Evolutionary conservation across 106 monocot genomes (phyloP), one percentile per base, ranked within the genome.

Genomic region (Xerophyta viscosa): DNA sequence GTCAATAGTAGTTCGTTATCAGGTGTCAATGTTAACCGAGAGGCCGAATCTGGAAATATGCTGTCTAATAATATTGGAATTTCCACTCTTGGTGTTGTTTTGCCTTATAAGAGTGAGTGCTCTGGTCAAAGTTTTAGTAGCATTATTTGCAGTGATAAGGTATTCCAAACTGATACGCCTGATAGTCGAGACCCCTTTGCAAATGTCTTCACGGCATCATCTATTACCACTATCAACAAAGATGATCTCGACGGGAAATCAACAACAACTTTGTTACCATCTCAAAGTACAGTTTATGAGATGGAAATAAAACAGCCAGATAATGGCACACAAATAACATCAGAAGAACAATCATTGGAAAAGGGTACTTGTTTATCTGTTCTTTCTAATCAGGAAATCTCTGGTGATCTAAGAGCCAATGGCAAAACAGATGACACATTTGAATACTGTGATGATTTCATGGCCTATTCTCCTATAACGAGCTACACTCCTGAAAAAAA

Each of bases 131-230:
- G 25, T 13, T 3, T 6, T 44, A 27, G 21, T 11, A 57, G 42
- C 31, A 20, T 37, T 28, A 22, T 60, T 64, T 23, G 24, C 17
- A 33, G 25, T 42, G 20, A 59, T 26, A 22, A 60, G 23, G 47
- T 46, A 26, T 27, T 13, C 13, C 41, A 45, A 42, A 17, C 23
- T 3, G 41, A 27, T 44, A 3, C 53, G 50, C 13, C 39, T 58
- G 48, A 48, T 17, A 42, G 27, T 64, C n/a, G 63, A n/a, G 22
- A 29, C 42, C 24, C 15, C 29, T 54, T 60, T 50, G 37, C 61
- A 62, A 36, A 19, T 24, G 26, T 69, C 36, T 39, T 41, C 3
- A 37, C 62, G 33, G 30, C 62, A 31, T 65, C 58, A 56, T 19
- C 73, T 37, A 50, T 42, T 12, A 57, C 57, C 5, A 18, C 41